Percentiles rank a stretch among this genome's conserved stretches.
Conservation (phyloP, 495 filamentous ascomycete species). For the Evernia prunastri region DNA sequence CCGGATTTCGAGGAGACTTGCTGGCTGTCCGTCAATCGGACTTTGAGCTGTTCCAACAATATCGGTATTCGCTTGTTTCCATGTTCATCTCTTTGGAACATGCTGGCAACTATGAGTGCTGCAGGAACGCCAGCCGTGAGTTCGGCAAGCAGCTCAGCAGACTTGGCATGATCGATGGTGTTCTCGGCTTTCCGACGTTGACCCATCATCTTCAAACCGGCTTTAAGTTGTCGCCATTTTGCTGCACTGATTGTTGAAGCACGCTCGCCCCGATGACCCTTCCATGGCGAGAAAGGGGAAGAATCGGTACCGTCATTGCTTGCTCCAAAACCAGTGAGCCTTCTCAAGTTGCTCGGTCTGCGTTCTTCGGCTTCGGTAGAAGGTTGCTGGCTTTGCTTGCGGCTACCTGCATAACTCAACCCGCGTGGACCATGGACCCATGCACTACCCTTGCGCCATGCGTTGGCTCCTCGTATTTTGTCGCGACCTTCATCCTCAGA, state of each 20-base stretch:
- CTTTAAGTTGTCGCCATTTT: slow-evolving; percentile 82
- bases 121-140: slow-evolving; percentile 86
- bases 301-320: slow-evolving; percentile 50
- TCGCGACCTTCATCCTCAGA: slow-evolving; percentile 89
- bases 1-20: slow-evolving; percentile 54
- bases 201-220: slow-evolving; percentile 73
- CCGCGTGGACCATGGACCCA: slow-evolving; percentile 47
- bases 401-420: slow-evolving; percentile 45
- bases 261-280: slow-evolving; percentile 48
- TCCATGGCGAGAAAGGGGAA: slow-evolving; percentile 43
- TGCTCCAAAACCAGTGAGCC: slow-evolving; percentile 65
- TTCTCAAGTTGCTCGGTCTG: slow-evolving; percentile 64
- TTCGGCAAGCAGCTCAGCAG: slow-evolving; percentile 92
- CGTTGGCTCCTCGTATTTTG: slow-evolving; percentile 51
- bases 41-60: slow-evolving; percentile 88
- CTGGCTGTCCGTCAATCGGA: slow-evolving; percentile 71
- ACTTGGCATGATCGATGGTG: slow-evolving; percentile 87
- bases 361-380: slow-evolving; percentile 51
- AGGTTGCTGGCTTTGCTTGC: slow-evolving; percentile 32
- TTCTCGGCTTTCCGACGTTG: slow-evolving; percentile 71
- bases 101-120: slow-evolving; percentile 86
- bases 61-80: slow-evolving; percentile 92
- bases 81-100: slow-evolving; percentile 95
- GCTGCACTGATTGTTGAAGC: slow-evolving; percentile 74
- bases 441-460: slow-evolving; percentile 49